A percentile compares a stretch with the other conserved stretches of the same genome.
These are phyloP conservation scores for Verruconis gallopava DNA, from an alignment of 2,329 filamentous ascomycete species.

Conservation along the genomic window DNA sequence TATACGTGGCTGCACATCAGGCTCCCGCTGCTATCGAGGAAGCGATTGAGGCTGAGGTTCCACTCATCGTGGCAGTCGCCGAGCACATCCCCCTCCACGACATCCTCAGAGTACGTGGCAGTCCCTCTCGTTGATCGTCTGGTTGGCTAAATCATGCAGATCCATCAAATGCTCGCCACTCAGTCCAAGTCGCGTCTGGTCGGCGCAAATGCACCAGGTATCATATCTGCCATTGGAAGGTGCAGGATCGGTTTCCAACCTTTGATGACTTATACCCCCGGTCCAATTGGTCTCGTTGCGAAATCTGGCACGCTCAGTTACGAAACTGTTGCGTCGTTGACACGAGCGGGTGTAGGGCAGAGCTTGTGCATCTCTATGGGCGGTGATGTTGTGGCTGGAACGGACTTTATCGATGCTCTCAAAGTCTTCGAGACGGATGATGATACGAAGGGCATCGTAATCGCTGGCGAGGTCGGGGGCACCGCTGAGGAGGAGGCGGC, in stretches of 20 bases:
- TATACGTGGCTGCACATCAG: constrained; percentile 66
- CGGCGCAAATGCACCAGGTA: constrained; percentile 70
- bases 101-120: constrained; percentile 56
- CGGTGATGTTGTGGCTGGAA: constrained; percentile 62
- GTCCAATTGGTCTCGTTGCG: constrained; percentile 61
- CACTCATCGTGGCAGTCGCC: constrained; percentile 64
- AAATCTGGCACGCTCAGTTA: constrained; percentile 73
- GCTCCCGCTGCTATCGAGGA: constrained; percentile 64
- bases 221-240: constrained; percentile 58
- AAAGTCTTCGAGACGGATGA: constrained; percentile 52
- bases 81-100: constrained; percentile 72
- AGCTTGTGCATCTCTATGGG: constrained; percentile 68
- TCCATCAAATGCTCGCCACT: constrained; percentile 56
- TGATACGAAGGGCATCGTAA: constrained; percentile 56
- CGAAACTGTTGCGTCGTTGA: constrained; percentile 63
- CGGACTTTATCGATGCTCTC: constrained; percentile 59
- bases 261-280: constrained; percentile 55
- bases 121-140: no score
- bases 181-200: constrained; percentile 62
- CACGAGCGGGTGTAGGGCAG: constrained; percentile 61
- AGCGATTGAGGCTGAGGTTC: constrained; percentile 66
- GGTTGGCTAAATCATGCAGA: constrained; percentile 23
- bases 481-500: constrained; percentile 58
- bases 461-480: constrained; percentile 63
- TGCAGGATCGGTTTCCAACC: constrained; percentile 69